Percentiles rank a stretch among this genome's conserved stretches.
phyloP scores from a whole-genome alignment of 1,139 yeast species.

The Yamadazyma diddensiae region DNA sequence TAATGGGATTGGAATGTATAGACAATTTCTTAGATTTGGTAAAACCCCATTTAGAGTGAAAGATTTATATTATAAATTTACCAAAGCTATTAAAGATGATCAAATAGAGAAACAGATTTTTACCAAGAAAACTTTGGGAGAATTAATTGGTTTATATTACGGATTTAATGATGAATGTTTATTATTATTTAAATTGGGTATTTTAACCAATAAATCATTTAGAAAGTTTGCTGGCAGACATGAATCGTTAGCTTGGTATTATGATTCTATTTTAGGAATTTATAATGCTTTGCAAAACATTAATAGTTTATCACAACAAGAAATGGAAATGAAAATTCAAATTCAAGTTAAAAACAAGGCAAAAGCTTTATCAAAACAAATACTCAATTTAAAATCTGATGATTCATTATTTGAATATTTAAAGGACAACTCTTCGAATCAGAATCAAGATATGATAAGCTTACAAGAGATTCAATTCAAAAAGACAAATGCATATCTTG shows the following conservation, averaged over 20 bases:
- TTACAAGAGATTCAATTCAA: slow-evolving; percentile 36
- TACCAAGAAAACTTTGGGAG: slow-evolving; percentile 43
- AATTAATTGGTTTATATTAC: slow-evolving; percentile 55
- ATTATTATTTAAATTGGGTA: slow-evolving; percentile 51
- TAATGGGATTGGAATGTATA: slow-evolving; percentile 52
- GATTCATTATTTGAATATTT: slow-evolving; percentile 13
- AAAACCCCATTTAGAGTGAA: slow-evolving; percentile 61
- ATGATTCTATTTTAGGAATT: slow-evolving; percentile 54
- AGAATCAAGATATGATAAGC: slow-evolving; percentile 19
- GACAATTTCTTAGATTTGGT: slow-evolving; percentile 72
- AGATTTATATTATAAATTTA: slow-evolving; percentile 24
- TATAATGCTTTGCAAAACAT: slow-evolving; percentile 45
- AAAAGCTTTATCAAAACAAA: slow-evolving; percentile 33
- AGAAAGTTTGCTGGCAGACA: slow-evolving; percentile 43
- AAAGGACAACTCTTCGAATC: slow-evolving; percentile 15
- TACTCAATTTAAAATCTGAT: slow-evolving; percentile 22
- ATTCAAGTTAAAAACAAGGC: slow-evolving; percentile 42
- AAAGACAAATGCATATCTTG: slow-evolving; percentile 39
- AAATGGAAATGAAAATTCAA: slow-evolving; percentile 39
- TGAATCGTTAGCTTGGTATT: slow-evolving; percentile 64
- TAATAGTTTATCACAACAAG: slow-evolving; percentile 37
- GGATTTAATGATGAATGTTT: slow-evolving; percentile 61
- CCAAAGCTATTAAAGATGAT: slow-evolving; percentile 9
- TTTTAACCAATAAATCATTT: slow-evolving; percentile 39
- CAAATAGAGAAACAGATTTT: slow-evolving; percentile 15